Percentiles rank a stretch among this genome's conserved stretches.
Conservation (phyloP, 2,329 filamentous ascomycete species). For the Colletotrichum falcatum region DNA sequence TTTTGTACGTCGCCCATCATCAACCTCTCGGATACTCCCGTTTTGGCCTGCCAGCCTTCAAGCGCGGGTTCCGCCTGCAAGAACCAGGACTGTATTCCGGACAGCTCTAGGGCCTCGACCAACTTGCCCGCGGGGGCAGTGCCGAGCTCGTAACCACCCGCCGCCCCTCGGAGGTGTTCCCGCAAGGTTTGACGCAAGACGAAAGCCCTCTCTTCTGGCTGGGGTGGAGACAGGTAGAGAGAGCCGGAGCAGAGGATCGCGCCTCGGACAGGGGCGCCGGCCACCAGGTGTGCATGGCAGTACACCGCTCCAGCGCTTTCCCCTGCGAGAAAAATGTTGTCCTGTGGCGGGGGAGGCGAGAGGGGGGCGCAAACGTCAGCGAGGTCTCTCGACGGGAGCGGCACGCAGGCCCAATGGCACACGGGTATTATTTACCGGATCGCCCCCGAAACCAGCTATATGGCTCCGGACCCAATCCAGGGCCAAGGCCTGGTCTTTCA, state of each 20-base stretch:
- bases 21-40: conserved; percentile 50
- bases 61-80: conserved; percentile 54
- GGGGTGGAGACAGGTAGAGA: conserved; percentile 56
- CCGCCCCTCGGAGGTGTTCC: neutral
- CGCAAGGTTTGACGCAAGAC: neutral
- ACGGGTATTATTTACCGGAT: conserved; percentile 44
- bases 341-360: conserved; percentile 38
- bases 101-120: conserved; percentile 50
- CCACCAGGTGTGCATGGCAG: conserved; percentile 55
- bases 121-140: conserved; percentile 48
- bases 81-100: conserved; percentile 56
- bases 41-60: conserved; percentile 50
- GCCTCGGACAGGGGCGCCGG: conserved; percentile 48
- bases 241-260: conserved; percentile 57
- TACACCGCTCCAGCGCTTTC: conserved; percentile 61
- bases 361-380: conserved; percentile 14
- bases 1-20: conserved; percentile 58
- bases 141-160: conserved; percentile 38
- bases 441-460: conserved; percentile 47
- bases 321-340: conserved; percentile 55
- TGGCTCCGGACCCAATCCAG: conserved; percentile 48
- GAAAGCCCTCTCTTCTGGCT: conserved; percentile 44
- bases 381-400: no score
- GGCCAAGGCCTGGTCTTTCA: conserved; percentile 51
- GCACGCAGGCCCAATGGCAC: no score